Percentiles rank a stretch among this genome's conserved stretches.
Conservation (phyloP, 345 rosid species). For the Pistacia vera region DNA sequence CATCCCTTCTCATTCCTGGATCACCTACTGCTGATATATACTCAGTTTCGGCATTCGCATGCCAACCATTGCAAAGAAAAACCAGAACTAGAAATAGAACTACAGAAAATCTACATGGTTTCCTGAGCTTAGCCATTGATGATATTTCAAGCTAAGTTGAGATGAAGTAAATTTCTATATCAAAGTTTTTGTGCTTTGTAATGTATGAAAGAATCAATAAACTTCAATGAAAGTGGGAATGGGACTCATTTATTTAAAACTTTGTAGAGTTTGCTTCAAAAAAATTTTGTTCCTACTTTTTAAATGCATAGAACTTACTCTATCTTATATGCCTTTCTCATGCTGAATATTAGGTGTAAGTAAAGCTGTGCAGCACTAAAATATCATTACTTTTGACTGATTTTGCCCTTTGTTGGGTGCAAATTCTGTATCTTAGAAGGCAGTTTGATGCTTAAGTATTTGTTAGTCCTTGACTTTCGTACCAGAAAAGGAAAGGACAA, state of each 20-base stretch:
- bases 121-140: conserved; percentile 30
- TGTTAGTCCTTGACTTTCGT: conserved; percentile 33
- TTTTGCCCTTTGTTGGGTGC: conserved; percentile 25
- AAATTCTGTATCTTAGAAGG: conserved; percentile 28
- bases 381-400: conserved; percentile 7
- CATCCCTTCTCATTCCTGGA: conserved; percentile 59
- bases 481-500: conserved; percentile 38
- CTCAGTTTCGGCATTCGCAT: conserved; percentile 21
- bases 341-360: neutral
- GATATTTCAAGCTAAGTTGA: conserved; percentile 15
- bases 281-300: conserved; percentile 1
- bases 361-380: neutral
- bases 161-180: neutral
- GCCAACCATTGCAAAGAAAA: conserved; percentile 6
- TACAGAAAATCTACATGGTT: neutral
- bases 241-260: neutral
- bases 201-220: neutral
- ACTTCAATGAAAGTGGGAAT: neutral
- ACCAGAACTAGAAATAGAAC: conserved; percentile 12
- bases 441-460: conserved; percentile 32
- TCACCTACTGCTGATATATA: conserved; percentile 43
- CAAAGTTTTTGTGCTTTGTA: neutral
- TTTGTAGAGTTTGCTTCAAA: neutral
- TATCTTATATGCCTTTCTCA: conserved; percentile 12
- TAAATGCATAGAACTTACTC: conserved; percentile 24